Evolutionary conservation across 202 grass and related monocot genomes (phyloP), one percentile per base, ranked within the genome.

Genomic region (Eragrostis tef): DNA sequence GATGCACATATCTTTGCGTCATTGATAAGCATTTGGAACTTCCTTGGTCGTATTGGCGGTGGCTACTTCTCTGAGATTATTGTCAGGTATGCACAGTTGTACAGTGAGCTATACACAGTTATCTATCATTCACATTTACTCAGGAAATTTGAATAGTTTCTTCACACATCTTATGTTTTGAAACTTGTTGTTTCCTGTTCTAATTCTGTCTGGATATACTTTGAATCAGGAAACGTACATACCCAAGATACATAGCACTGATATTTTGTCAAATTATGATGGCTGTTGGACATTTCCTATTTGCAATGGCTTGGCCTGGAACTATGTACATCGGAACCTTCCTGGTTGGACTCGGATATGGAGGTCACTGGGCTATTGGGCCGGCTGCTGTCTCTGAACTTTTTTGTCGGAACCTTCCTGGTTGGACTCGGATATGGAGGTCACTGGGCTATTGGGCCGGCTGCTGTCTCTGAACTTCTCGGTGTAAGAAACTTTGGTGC

Each of bases 31-130:
- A 98, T 94, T 70, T 98, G 95, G 95, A 98, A 98, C 59, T 94
- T 98, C 71, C 95, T 98, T 65, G 95, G 95, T 16, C 86, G 92
- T 59, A 83, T 98, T 62, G 95, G 92, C 45, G 90, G 95, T 66
- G 95, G 95, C 15, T 98, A 98, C 71, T 87, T 98, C 39, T 98
- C 95, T 36, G 95, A 98, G 87, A 93, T 90, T 79, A 87, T 98
- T 84, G 95, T 93, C 46, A 98, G 92, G 95, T 97, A 84, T 24
- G 34, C 13, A 58, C 34, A 39, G 34, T 39, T 39, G 34, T 39
- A 39, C 34, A 39, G 3, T 39, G 34, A 39, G 34, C 34, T 2
- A 39, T 6, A 75, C 62, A 83, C 68, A 51, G 19, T 15, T n/a
- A 78, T 68, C 60, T 14, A 41, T 39, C 34, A 39, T 39, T 39